A percentile compares a stretch with the other conserved stretches of the same genome.
Evolutionary conservation across 2,329 filamentous ascomycete species (phyloP).

Genomic region (Aspergillus uvarum): DNA sequence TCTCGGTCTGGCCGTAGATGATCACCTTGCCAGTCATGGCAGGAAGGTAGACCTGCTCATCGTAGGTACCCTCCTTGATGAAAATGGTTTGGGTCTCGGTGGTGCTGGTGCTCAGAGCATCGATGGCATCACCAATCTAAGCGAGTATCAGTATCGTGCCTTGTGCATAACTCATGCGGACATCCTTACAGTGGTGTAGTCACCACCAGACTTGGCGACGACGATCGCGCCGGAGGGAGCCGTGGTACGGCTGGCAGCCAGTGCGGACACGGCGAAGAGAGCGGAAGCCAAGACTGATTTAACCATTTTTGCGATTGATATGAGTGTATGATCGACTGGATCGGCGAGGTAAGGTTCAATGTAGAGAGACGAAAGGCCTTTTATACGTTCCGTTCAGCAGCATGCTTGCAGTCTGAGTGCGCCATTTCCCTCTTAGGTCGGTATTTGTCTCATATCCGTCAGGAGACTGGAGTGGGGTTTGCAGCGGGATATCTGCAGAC

Average conservation of each 20-base stretch:
- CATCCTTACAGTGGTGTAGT: slow-evolving; percentile 21
- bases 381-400: neutral
- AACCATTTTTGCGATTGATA: slow-evolving; percentile 4
- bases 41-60: slow-evolving; percentile 59
- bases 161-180: neutral
- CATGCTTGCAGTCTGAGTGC: neutral
- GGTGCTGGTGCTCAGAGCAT: slow-evolving; percentile 56
- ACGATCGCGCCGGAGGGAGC: slow-evolving; percentile 25
- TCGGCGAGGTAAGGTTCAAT: neutral
- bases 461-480: neutral
- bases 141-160: neutral
- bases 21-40: slow-evolving; percentile 51
- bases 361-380: neutral
- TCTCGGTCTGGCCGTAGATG: slow-evolving; percentile 60
- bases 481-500: neutral
- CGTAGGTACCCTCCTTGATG: slow-evolving; percentile 61
- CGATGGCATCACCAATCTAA: slow-evolving; percentile 49
- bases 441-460: slow-evolving; percentile 1
- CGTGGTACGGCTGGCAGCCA: slow-evolving; percentile 26
- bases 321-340: slow-evolving; percentile 2
- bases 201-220: slow-evolving; percentile 26
- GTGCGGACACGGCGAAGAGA: slow-evolving; percentile 17
- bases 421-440: neutral
- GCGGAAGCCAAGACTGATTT: slow-evolving; percentile 12
- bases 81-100: slow-evolving; percentile 60